These are phyloP conservation scores for Serendipita vermifera DNA, from an alignment of 768 basidiomycete species.

Conservation along the genomic window DNA sequence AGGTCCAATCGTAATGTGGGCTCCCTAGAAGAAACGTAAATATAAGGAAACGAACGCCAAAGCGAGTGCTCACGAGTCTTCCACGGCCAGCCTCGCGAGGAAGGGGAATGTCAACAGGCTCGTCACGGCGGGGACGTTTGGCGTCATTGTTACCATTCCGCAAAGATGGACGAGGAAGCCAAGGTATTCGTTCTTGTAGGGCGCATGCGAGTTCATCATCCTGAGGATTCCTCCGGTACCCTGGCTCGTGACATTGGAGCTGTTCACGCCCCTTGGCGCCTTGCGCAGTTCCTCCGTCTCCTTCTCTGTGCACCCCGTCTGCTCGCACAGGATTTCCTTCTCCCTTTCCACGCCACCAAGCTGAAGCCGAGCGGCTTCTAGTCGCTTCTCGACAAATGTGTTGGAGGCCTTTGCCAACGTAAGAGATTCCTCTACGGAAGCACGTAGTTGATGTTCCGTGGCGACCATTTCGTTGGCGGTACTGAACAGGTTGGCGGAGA, in stretches of 20 bases:
- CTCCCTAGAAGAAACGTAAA: constrained; percentile 41
- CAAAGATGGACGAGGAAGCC: constrained; percentile 68
- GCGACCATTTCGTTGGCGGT: constrained; percentile 99
- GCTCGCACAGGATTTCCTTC: constrained; percentile 59
- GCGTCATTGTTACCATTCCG: constrained; percentile 46
- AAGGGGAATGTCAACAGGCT: constrained; percentile 70
- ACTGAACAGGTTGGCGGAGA: constrained; percentile 78
- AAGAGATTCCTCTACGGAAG: constrained; percentile 18
- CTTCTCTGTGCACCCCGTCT: constrained; percentile 49
- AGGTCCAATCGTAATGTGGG: constrained; percentile 84
- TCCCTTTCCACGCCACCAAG: constrained; percentile 65
- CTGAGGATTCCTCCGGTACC: constrained; percentile 27
- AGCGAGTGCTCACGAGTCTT: constrained; percentile 66
- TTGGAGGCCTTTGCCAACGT: neutral
- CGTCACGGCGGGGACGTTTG: constrained; percentile 51
- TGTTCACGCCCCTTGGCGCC: neutral
- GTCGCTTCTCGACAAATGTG: neutral
- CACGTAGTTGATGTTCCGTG: constrained; percentile 58
- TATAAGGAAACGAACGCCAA: constrained; percentile 9
- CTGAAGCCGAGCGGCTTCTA: constrained; percentile 51
- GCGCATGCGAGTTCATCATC: constrained; percentile 53
- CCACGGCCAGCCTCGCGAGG: constrained; percentile 54
- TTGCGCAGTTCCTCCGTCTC: constrained; percentile 36
- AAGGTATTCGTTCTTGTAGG: constrained; percentile 63
- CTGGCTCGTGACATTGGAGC: constrained; percentile 8